A percentile compares a stretch with the other conserved stretches of the same genome.
Conservation (phyloP, 2,329 filamentous ascomycete genomes). For the Huntiella abstrusa region DNA sequence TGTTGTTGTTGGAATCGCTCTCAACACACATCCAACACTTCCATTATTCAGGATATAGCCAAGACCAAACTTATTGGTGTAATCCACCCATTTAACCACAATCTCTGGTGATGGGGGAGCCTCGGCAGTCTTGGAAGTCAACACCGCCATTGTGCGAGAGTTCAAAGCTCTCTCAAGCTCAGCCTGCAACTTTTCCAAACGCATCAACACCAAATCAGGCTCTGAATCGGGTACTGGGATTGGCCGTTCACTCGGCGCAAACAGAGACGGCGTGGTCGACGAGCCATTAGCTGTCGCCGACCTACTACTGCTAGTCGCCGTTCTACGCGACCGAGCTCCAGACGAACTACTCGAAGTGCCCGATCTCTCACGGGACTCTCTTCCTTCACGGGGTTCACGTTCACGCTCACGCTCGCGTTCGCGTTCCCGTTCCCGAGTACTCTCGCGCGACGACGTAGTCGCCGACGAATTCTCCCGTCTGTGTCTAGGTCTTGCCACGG, state of each 20-base stretch:
- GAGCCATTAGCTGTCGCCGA: neutral
- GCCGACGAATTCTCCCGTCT: conserved; percentile 6
- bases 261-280: conserved; percentile 29
- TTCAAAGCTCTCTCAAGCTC: conserved; percentile 46
- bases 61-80: conserved; percentile 70
- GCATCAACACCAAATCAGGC: conserved; percentile 37
- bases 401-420: neutral
- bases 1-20: conserved; percentile 29
- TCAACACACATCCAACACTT: conserved; percentile 53
- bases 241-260: conserved; percentile 34
- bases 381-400: conserved; percentile 1
- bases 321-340: conserved; percentile 4
- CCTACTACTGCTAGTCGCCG: conserved; percentile 2
- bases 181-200: conserved; percentile 35
- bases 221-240: conserved; percentile 31
- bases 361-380: conserved; percentile 2
- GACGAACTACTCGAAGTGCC: conserved; percentile 1
- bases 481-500: conserved; percentile 7
- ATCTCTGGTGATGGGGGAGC: conserved; percentile 41
- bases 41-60: conserved; percentile 72
- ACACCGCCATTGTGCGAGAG: conserved; percentile 41
- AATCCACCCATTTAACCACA: conserved; percentile 71
- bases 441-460: conserved; percentile 5
- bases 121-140: conserved; percentile 33
- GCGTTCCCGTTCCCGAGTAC: neutral